Conservation (phyloP, 1,284 basidiomycete species). For the Thecaphora thlaspeos region DNA sequence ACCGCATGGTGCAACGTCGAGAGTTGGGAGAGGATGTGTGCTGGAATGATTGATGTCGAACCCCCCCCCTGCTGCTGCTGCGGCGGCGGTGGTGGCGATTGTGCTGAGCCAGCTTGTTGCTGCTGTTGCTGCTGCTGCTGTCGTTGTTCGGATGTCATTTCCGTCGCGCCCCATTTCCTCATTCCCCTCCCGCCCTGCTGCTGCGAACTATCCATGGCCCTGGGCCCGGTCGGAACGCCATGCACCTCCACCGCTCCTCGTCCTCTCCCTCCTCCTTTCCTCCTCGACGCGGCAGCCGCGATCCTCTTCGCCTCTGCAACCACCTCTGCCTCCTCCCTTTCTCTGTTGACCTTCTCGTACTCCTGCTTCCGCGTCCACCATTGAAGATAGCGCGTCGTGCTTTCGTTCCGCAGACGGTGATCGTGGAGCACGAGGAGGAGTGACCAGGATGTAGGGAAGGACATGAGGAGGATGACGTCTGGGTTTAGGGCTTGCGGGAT, state of each 20-base stretch:
- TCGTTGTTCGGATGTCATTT: too few species aligned
- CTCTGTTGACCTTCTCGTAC: slow-evolving; percentile 11
- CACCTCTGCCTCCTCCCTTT: background rate
- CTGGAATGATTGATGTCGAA: too few species aligned
- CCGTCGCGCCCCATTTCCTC: too few species aligned
- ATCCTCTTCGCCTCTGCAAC: background rate
- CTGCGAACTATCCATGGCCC: too few species aligned
- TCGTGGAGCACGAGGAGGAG: slow-evolving; percentile 15
- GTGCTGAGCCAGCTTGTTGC: too few species aligned
- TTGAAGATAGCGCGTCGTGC: slow-evolving; percentile 21
- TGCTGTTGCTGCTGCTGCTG: too few species aligned
- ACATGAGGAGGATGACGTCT: background rate
- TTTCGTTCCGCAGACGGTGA: slow-evolving; percentile 21
- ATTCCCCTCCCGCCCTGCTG: too few species aligned
- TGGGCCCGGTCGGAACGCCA: background rate
- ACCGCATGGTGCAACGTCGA: slow-evolving; percentile 1
- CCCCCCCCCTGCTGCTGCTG: too few species aligned
- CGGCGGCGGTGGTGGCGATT: too few species aligned
- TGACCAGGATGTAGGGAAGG: slow-evolving; percentile 9
- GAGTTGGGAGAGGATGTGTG: too few species aligned
- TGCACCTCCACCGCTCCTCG: background rate
- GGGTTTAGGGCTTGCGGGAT: background rate
- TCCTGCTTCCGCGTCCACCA: slow-evolving; percentile 23
- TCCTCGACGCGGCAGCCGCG: background rate
- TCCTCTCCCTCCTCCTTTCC: background rate